Base-by-base conservation (phyloP, 805 yeast species). In the Metschnikowia hibisci region DNA sequence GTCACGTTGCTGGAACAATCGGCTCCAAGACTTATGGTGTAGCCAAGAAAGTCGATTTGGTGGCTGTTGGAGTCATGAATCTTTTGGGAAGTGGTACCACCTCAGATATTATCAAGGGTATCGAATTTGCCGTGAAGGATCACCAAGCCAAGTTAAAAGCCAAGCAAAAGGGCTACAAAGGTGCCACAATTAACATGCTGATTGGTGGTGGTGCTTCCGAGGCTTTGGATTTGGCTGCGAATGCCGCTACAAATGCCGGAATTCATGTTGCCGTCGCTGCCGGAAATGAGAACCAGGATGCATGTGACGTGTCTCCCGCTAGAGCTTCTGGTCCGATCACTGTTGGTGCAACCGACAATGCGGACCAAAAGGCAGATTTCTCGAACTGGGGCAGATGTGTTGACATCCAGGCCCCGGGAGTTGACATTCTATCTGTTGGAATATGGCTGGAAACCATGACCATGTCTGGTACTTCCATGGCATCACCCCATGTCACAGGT, bases 1-100 rank as follows among this genome's bases (percentile, higher is more conserved):
- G 96, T 35, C 97, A 89, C 60, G 87, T 95, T 70, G 96, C 96
- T n/a, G 97, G 96, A 67, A 88, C 95, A 28, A 87, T 90, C 56
- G 96, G 83, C 39, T 84, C 93, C 16, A 72, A 73, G 47, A 70
- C 78, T 41, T 87, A 82, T 52, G 96, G 96, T 69, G 87, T 87
- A 43, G 90, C 96, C 44, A 87, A 88, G 66, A 72, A 78, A 41
- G 93, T 90, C 8, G 73, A 81, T 15, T 64, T 87, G 43, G 88
- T 84, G 55, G 95, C 95, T 25, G 86, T 87, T 47, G 87, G 87
- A 63, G 96, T 87, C 8, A 74, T 87, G 64, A 80, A 83, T 66
- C 80, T 87, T 25, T 81, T 83, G 60, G 95, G 95, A 53, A 80
- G 87, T 7, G 95, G 95, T 59, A 68, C 86, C 34, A 83, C 84